Evolutionary conservation across 2,329 filamentous ascomycete species (phyloP), one percentile per base, ranked within the genome.

Genomic region (Sordariomycetes sp.): DNA sequence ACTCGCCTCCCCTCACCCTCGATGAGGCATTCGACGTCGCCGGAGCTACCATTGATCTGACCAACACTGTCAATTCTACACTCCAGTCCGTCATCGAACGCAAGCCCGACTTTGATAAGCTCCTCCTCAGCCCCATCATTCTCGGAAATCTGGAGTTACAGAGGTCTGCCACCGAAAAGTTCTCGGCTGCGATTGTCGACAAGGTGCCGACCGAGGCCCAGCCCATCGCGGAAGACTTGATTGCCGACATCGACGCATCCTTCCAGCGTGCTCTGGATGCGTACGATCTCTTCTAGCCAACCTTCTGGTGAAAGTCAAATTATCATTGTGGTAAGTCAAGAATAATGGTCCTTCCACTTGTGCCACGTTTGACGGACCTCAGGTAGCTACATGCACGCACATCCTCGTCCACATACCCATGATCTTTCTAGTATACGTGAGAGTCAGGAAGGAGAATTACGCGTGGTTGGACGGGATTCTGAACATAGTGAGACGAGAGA

Each of bases 101-200:
- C 19, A 66, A 66, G 48, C 52, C 47, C 15, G 61, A 64, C 40
- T 71, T 70, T 37, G 58, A 67, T 41, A 48, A 49, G 25, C 45
- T 66, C 6, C 34, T 64, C 2, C 41, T 70, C 23, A 54, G 50
- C 30, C 61, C 64, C 0, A 44, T 65, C 23, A 64, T 70, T 23
- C 46, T 65, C 25, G 28, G 63, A 12, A 61, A 59, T 38, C 43
- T 72, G 18, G 44, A 59, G 36, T 38, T 55, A 6, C 52, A 69
- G 49, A 55, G 59, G 44, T 40, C 45, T 2, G 61, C 64, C 0
- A 62, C 61, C 1, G 46, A 47, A 17, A 49, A 59, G 8, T 56
- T 67, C 26, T 56, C 55, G 25, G 39, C 38, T 3, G 57, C 55
- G 0, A 47, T 68, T 8, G 39, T 63, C 7, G 46, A 39, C 3